Percentiles rank a stretch among this genome's conserved stretches.
Evolutionary conservation across 768 basidiomycete species (phyloP).

Genomic region (Cubamyces lactineus): DNA sequence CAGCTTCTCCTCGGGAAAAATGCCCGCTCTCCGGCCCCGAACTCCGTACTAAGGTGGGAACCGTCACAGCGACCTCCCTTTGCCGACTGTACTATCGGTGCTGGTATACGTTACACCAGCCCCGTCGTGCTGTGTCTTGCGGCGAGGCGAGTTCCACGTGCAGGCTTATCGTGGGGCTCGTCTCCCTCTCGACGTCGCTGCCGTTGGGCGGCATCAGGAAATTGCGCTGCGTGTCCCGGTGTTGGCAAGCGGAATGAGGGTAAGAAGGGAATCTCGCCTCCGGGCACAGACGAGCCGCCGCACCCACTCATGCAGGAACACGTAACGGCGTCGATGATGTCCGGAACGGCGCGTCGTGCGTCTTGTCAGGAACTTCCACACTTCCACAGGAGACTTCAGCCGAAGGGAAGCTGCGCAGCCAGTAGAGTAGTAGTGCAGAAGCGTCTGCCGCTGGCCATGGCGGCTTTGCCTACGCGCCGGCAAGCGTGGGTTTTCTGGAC

Average conservation of each 20-base stretch:
- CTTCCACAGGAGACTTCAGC: neutral
- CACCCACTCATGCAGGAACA: conserved; percentile 4
- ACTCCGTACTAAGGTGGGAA: conserved; percentile 12
- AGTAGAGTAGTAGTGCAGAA: neutral
- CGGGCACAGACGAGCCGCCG: neutral
- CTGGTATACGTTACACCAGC: conserved; percentile 14
- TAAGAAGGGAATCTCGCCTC: conserved; percentile 1
- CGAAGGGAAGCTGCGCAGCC: conserved; percentile 10
- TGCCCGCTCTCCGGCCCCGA: conserved; percentile 21
- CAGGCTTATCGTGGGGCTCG: conserved; percentile 21
- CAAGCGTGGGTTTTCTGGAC: neutral
- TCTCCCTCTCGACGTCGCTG: conserved; percentile 5
- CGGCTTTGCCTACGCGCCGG: neutral
- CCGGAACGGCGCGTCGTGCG: neutral
- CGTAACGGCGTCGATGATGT: conserved; percentile 10
- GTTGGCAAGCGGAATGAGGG: conserved; percentile 9
- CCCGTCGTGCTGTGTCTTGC: neutral
- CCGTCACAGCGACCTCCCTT: neutral
- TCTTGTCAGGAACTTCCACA: neutral
- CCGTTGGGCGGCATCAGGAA: neutral
- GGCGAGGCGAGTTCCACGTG: conserved; percentile 18
- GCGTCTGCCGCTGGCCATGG: conserved; percentile 1
- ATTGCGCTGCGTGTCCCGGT: neutral
- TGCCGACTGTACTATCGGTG: conserved; percentile 9
- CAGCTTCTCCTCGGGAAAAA: conserved; percentile 8